Conservation (phyloP, 2,329 filamentous ascomycete genomes). For the Phyllosticta citrichinensis region DNA sequence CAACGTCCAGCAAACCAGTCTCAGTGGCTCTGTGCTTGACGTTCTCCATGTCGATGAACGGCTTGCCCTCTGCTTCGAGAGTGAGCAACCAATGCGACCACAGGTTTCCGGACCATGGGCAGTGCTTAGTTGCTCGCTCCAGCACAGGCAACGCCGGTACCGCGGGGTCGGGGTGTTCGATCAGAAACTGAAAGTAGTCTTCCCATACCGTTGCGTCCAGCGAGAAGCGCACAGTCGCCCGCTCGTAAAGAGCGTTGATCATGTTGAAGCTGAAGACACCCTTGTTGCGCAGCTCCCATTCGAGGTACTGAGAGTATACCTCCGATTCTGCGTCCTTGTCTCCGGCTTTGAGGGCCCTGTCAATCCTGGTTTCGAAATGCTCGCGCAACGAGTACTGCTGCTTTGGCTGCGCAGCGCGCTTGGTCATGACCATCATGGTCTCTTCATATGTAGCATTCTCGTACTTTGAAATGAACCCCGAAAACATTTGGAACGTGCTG, state of each 20-base stretch:
- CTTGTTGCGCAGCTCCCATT: slow-evolving; percentile 67
- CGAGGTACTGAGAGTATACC: slow-evolving; percentile 58
- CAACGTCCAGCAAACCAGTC: slow-evolving; percentile 71
- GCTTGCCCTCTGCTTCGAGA: slow-evolving; percentile 65
- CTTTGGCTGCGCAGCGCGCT: slow-evolving; percentile 54
- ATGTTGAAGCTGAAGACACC: slow-evolving; percentile 43
- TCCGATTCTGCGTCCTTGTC: slow-evolving; percentile 48
- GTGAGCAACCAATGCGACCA: slow-evolving; percentile 86
- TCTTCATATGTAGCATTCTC: slow-evolving; percentile 62
- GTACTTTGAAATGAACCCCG: slow-evolving; percentile 62
- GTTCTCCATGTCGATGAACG: slow-evolving; percentile 71
- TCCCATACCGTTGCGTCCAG: slow-evolving; percentile 70
- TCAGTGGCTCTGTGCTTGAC: slow-evolving; percentile 91
- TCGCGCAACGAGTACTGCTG: slow-evolving; percentile 55
- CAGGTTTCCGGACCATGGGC: slow-evolving; percentile 81
- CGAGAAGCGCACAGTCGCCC: slow-evolving; percentile 64
- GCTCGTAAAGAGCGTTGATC: slow-evolving; percentile 59
- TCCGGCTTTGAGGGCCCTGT: slow-evolving; percentile 45
- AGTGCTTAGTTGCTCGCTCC: slow-evolving; percentile 76
- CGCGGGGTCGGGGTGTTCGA: slow-evolving; percentile 41
- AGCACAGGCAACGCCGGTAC: slow-evolving; percentile 57
- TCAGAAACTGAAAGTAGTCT: slow-evolving; percentile 68
- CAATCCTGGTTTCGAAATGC: slow-evolving; percentile 56
- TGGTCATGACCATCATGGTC: slow-evolving; percentile 59
- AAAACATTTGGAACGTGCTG: slow-evolving; percentile 64